These are phyloP conservation scores for Populus nigra DNA, from an alignment of 345 rosid species.

Conservation along the genomic window DNA sequence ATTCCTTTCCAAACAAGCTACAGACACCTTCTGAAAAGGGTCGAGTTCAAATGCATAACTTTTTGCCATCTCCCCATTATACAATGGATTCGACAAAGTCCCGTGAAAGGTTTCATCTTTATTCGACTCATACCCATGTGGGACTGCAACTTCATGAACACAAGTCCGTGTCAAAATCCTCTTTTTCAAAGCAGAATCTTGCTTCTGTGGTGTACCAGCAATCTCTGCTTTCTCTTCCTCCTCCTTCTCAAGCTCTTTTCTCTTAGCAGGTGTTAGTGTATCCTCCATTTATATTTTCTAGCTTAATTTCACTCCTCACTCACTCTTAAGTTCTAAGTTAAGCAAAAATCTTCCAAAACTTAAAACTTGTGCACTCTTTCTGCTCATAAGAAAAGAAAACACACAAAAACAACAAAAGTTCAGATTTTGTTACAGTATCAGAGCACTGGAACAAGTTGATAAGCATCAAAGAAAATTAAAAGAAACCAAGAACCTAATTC, in stretches of 20 bases:
- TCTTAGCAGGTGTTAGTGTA: slow-evolving; percentile 27
- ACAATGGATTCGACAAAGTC: slow-evolving; percentile 68
- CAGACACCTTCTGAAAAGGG: slow-evolving; percentile 83
- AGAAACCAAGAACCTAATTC: neutral
- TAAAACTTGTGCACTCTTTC: neutral
- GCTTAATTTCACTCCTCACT: neutral
- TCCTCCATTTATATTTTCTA: neutral
- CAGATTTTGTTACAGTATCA: neutral
- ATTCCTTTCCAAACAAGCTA: slow-evolving; percentile 85
- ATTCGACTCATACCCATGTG: slow-evolving; percentile 51
- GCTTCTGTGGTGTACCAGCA: slow-evolving; percentile 26
- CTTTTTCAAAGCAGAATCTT: slow-evolving; percentile 48
- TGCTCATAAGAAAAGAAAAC: neutral
- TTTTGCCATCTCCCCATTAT: slow-evolving; percentile 79
- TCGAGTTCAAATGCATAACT: slow-evolving; percentile 72
- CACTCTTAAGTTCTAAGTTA: neutral
- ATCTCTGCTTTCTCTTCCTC: slow-evolving; percentile 27
- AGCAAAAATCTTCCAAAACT: neutral
- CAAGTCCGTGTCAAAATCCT: slow-evolving; percentile 58
- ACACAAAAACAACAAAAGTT: neutral
- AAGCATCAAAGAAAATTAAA: neutral
- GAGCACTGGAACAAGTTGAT: neutral
- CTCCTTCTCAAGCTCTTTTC: slow-evolving; percentile 32
- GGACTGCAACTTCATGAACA: slow-evolving; percentile 94
- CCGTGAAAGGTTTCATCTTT: slow-evolving; percentile 62